Evolutionary conservation across 1,284 basidiomycete species (phyloP).

Genomic region (Mrakiaceae sp.): DNA sequence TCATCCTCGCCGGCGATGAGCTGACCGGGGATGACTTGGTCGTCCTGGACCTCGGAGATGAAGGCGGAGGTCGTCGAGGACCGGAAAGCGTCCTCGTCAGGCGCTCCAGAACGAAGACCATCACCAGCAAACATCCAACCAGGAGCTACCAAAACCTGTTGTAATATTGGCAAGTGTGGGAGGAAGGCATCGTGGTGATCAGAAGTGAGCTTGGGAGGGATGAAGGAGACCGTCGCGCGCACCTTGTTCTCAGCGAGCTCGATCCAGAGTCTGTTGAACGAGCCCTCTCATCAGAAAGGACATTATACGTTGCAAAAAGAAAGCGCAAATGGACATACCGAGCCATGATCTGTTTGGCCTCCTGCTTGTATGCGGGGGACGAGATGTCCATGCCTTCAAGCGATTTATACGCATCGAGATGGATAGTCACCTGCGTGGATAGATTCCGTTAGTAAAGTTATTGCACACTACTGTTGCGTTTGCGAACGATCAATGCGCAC

Average conservation of each 20-base stretch:
- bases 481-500: neutral
- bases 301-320: too few species aligned
- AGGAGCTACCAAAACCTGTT: conserved; percentile 31
- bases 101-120: conserved; percentile 8
- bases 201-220: too few species aligned
- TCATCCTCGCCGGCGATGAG: neutral
- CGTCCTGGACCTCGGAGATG: neutral
- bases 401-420: conserved; percentile 1
- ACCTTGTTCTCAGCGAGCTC: neutral
- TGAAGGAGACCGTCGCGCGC: too few species aligned
- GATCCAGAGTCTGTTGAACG: neutral
- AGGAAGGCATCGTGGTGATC: too few species aligned
- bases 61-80: neutral
- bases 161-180: too few species aligned
- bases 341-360: conserved; percentile 4
- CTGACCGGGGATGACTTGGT: neutral
- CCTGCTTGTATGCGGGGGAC: neutral
- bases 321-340: too few species aligned
- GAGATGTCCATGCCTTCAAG: neutral
- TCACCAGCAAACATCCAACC: conserved; percentile 21
- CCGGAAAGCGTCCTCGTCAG: conserved; percentile 2
- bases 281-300: too few species aligned
- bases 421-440: neutral
- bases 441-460: too few species aligned
- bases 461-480: too few species aligned